Conservation (phyloP, 169 alveolate genomes). For the Neospora caninum region DNA sequence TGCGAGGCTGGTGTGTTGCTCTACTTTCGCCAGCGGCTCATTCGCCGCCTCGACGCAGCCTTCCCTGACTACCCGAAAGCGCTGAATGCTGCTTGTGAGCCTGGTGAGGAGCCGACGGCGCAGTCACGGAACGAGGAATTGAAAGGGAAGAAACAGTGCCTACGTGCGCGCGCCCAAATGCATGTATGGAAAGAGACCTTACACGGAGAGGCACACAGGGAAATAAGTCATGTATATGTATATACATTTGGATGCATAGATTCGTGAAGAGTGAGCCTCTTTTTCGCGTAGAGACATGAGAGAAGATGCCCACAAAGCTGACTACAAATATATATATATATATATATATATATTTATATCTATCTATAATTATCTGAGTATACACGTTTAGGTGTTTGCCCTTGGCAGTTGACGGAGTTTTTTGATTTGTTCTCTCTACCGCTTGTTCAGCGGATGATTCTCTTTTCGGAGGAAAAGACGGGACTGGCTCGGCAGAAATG, state of each 20-base stretch:
- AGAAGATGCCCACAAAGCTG: neutral
- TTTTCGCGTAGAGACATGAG: no score
- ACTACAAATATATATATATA: neutral
- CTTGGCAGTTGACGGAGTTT: neutral
- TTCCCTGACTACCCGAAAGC: slow-evolving; percentile 84
- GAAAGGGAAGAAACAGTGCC: neutral
- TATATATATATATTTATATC: neutral
- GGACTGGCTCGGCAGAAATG: slow-evolving; percentile 69
- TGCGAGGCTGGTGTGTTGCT: slow-evolving; percentile 89
- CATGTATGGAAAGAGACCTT: neutral
- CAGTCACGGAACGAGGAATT: neutral
- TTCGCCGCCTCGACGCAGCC: slow-evolving; percentile 85
- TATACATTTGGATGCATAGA: no score
- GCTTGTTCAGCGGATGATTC: neutral
- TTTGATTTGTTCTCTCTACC: neutral
- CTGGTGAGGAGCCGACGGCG: slow-evolving; percentile 66
- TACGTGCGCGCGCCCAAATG: neutral
- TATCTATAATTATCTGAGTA: neutral
- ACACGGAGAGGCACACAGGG: no score
- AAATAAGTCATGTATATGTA: no score
- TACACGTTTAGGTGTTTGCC: neutral
- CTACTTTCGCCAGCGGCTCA: slow-evolving; percentile 85
- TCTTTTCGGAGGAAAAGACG: slow-evolving; percentile 29
- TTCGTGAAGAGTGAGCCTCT: no score
- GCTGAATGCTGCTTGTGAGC: slow-evolving; percentile 75